A percentile compares a stretch with the other conserved stretches of the same genome.
phyloP scores from a whole-genome alignment of 2,329 filamentous ascomycete species.

The Arthrobotrys musiformis region DNA sequence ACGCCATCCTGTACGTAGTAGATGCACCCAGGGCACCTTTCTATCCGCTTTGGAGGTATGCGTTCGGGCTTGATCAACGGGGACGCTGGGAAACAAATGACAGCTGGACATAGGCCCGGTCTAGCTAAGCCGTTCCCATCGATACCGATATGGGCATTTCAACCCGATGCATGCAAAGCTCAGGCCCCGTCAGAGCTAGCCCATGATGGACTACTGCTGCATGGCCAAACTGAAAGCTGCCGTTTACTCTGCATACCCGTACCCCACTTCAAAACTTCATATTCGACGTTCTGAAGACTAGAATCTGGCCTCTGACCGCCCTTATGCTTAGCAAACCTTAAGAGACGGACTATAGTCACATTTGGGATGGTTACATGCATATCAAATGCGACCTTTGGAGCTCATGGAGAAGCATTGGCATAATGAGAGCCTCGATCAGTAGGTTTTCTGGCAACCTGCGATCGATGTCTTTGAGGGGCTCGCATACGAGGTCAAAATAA shows the following conservation, averaged over 20 bases:
- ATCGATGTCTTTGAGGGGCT: not conserved
- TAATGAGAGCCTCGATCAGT: not conserved
- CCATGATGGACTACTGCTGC: conserved; percentile 29
- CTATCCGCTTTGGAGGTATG: not conserved
- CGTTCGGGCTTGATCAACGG: conserved; percentile 26
- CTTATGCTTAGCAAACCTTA: not conserved
- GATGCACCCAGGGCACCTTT: conserved; percentile 11
- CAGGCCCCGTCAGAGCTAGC: conserved; percentile 17
- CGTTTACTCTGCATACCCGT: conserved; percentile 26
- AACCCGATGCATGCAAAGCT: conserved; percentile 36
- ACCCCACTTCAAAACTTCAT: conserved; percentile 20
- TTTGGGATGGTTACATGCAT: conserved; percentile 39
- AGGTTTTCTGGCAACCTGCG: not conserved
- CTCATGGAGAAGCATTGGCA: not conserved
- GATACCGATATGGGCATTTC: conserved; percentile 14
- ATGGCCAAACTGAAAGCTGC: conserved; percentile 28
- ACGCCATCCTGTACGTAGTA: not conserved
- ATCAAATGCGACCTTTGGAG: not conserved
- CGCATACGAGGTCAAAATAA: not conserved
- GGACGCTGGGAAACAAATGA: conserved; percentile 14
- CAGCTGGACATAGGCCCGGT: not conserved
- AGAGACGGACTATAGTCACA: conserved; percentile 7
- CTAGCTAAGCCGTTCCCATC: conserved; percentile 7
- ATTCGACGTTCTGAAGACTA: not conserved
- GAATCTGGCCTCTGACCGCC: not conserved